Percentiles rank a stretch among this genome's conserved stretches.
Evolutionary conservation across 2,329 filamentous ascomycete genomes (phyloP).

Genomic region (Scytalidium lignicola): DNA sequence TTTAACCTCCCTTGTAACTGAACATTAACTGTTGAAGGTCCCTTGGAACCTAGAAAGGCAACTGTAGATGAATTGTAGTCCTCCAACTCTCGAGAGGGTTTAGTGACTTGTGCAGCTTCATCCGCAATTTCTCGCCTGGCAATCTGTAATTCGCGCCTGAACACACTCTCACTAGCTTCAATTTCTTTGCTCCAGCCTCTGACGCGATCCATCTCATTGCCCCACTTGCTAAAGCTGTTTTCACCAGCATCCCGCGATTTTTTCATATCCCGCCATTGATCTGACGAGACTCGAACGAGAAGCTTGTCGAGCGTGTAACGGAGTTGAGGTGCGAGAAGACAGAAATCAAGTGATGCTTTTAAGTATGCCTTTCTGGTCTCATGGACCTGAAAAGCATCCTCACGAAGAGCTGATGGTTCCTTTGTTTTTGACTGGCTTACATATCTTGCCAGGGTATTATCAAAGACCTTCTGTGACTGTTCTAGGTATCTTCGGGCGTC

Average conservation of each 20-base stretch:
- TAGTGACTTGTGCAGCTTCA: constrained; percentile 60
- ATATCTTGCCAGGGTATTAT: constrained; percentile 76
- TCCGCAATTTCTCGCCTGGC: constrained; percentile 81
- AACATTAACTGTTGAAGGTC: constrained; percentile 52
- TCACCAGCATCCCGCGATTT: constrained; percentile 60
- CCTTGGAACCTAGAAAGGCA: constrained; percentile 69
- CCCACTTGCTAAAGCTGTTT: constrained; percentile 60
- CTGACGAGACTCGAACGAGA: constrained; percentile 76
- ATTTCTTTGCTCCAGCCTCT: constrained; percentile 92
- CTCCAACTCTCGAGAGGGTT: constrained; percentile 87
- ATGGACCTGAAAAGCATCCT: constrained; percentile 94
- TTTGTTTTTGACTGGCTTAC: constrained; percentile 85
- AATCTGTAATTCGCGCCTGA: constrained; percentile 73
- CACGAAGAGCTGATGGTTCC: constrained; percentile 82
- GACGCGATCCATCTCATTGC: constrained; percentile 81
- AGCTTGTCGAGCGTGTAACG: constrained; percentile 80
- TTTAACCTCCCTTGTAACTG: constrained; percentile 46
- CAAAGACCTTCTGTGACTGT: constrained; percentile 75
- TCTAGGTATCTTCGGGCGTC: constrained; percentile 75
- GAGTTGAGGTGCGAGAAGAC: constrained; percentile 79
- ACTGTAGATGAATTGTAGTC: constrained; percentile 89
- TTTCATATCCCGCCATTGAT: constrained; percentile 85
- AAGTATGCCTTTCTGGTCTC: constrained; percentile 88
- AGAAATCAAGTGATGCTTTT: constrained; percentile 90
- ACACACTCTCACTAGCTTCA: constrained; percentile 80